These are phyloP conservation scores for Diaporthe vexans DNA, from an alignment of 2,329 filamentous ascomycete genomes.

Conservation along the genomic window DNA sequence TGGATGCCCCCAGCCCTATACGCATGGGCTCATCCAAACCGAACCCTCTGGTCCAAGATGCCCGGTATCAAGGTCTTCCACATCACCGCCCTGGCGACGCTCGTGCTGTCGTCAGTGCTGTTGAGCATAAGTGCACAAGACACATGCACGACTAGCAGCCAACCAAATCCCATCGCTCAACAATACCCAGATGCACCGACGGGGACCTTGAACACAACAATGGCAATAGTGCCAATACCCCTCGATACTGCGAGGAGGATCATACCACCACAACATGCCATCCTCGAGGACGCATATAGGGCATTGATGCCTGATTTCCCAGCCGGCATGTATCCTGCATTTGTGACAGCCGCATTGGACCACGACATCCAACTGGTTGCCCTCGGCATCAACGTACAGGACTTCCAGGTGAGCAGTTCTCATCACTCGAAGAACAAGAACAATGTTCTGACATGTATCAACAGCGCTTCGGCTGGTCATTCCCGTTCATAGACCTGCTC, in stretches of 20 bases:
- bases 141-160: conserved; percentile 49
- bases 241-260: conserved; percentile 60
- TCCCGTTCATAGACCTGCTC: conserved; percentile 68
- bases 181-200: conserved; percentile 63
- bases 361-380: conserved; percentile 63
- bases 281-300: conserved; percentile 64
- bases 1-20: conserved; percentile 1
- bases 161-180: conserved; percentile 63
- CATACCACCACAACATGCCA: conserved; percentile 63
- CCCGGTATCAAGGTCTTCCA: conserved; percentile 31
- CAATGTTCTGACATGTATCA: conserved; percentile 32
- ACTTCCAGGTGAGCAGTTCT: conserved; percentile 60
- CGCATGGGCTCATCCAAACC: not conserved
- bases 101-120: conserved; percentile 36
- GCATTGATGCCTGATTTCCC: conserved; percentile 64
- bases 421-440: not conserved
- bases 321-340: conserved; percentile 65
- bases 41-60: conserved; percentile 36
- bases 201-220: conserved; percentile 67
- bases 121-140: conserved; percentile 32
- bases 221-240: conserved; percentile 65
- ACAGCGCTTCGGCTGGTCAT: conserved; percentile 65
- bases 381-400: conserved; percentile 55
- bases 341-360: conserved; percentile 64
- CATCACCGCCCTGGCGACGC: conserved; percentile 30